Conservation (phyloP, 2,329 filamentous ascomycete genomes). For the Aspergillus japonicus region DNA sequence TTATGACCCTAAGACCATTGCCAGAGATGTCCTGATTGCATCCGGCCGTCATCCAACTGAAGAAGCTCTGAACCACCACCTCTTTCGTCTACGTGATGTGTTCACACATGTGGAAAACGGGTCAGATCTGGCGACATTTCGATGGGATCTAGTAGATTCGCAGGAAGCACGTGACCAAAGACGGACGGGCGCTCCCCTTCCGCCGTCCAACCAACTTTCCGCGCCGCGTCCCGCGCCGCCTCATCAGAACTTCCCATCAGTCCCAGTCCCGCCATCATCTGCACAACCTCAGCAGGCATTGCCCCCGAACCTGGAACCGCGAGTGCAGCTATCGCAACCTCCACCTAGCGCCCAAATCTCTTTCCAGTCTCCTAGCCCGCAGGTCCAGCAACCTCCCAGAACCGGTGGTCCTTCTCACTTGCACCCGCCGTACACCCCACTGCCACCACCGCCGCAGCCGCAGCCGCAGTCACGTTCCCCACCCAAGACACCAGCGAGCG, state of each 20-base stretch:
- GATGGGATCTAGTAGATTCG: constrained; percentile 60
- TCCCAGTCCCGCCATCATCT: constrained; percentile 1
- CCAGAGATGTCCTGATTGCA: constrained; percentile 62
- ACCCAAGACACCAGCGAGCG: neutral
- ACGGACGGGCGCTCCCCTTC: neutral
- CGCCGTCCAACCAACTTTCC: constrained; percentile 2
- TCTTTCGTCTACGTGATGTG: constrained; percentile 48
- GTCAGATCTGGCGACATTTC: constrained; percentile 58
- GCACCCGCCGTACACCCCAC: neutral
- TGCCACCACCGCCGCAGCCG: neutral
- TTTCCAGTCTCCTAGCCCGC: neutral
- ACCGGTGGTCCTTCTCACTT: neutral
- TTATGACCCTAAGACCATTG: constrained; percentile 63
- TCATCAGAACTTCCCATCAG: neutral
- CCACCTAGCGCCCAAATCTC: neutral
- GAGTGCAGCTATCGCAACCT: neutral
- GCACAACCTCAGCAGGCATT: neutral
- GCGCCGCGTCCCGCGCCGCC: constrained; percentile 5
- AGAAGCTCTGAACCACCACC: constrained; percentile 58
- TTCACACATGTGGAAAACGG: constrained; percentile 45
- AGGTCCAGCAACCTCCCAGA: neutral
- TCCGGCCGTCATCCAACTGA: constrained; percentile 62
- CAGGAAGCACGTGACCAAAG: constrained; percentile 14
- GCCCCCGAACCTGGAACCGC: neutral
- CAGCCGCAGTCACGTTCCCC: neutral